Evolutionary conservation across 2,329 filamentous ascomycete genomes (phyloP).

Genomic region (Pseudopithomyces maydicus): DNA sequence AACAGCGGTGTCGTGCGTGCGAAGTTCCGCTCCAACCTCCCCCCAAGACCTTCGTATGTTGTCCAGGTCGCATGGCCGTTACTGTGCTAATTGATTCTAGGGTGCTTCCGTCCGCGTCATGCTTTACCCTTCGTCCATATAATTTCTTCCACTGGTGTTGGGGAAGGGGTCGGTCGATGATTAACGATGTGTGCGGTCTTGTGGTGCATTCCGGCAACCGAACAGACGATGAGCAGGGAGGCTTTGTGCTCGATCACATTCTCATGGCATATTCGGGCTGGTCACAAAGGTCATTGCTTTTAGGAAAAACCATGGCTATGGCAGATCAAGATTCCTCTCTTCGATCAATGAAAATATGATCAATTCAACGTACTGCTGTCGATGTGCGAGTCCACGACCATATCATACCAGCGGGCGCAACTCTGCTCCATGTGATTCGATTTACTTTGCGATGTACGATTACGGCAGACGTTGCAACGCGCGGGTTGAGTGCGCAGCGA

Average conservation of each 20-base stretch:
- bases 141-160: constrained; percentile 52
- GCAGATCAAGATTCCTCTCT: constrained; percentile 45
- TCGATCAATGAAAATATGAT: constrained; percentile 45
- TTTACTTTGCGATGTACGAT: too few species aligned
- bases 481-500: too few species aligned
- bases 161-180: constrained; percentile 29
- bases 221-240: constrained; percentile 36
- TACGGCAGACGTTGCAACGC: too few species aligned
- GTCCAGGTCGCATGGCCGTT: constrained; percentile 26
- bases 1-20: constrained; percentile 98
- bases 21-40: constrained; percentile 96
- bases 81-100: constrained; percentile 16
- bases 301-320: constrained; percentile 43
- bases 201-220: constrained; percentile 34
- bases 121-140: constrained; percentile 98
- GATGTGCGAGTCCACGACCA: background rate
- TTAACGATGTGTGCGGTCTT: constrained; percentile 31
- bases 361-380: constrained; percentile 20
- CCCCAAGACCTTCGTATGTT: constrained; percentile 90
- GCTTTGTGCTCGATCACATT: constrained; percentile 40
- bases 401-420: background rate
- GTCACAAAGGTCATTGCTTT: constrained; percentile 45
- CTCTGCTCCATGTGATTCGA: background rate
- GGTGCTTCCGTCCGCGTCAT: constrained; percentile 86
- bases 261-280: constrained; percentile 45